These are phyloP conservation scores for Raffaelea ambrosiae DNA, from an alignment of 2,329 filamentous ascomycete genomes.

Conservation along the genomic window DNA sequence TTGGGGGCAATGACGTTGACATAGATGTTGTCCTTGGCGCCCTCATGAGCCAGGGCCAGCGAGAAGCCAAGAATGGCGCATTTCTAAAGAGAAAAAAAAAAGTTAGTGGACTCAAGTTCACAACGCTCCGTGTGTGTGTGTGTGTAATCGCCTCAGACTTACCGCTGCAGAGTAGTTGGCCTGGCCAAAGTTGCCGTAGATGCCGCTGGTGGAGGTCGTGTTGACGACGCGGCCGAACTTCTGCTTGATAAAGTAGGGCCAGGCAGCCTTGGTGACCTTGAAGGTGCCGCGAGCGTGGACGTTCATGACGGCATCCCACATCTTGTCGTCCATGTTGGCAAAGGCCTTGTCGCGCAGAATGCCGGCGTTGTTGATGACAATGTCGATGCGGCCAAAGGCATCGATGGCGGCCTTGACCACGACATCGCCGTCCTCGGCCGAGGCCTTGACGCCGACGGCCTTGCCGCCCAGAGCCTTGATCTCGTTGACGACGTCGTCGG, in stretches of 20 bases:
- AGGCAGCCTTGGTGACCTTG: conserved; percentile 94
- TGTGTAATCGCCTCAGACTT: too few relatives aligned
- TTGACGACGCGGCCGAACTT: conserved; percentile 97
- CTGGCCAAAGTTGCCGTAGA: conserved; percentile 98
- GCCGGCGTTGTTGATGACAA: conserved; percentile 95
- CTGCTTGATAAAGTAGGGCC: conserved; percentile 96
- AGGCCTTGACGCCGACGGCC: conserved; percentile 87
- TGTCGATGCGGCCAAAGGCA: conserved; percentile 85
- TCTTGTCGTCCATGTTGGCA: conserved; percentile 88
- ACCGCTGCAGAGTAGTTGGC: conserved; percentile 91
- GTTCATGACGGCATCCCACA: conserved; percentile 87
- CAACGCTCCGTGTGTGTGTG: too few relatives aligned
- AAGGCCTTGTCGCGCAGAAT: conserved; percentile 98
- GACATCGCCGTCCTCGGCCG: conserved; percentile 82
- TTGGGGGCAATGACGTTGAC: conserved; percentile 98
- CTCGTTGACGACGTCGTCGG: conserved; percentile 82
- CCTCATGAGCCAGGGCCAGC: conserved; percentile 84
- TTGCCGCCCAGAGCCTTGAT: conserved; percentile 85
- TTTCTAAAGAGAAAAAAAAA: conserved; percentile 46
- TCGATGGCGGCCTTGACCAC: conserved; percentile 93
- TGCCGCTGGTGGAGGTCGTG: conserved; percentile 92
- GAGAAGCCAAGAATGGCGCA: conserved; percentile 92
- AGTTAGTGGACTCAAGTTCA: too few relatives aligned
- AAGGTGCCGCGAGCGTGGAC: conserved; percentile 93
- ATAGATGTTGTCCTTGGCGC: conserved; percentile 93